These are phyloP conservation scores for Lagenaria siceraria DNA, from an alignment of 306 rosid species.

Conservation along the genomic window DNA sequence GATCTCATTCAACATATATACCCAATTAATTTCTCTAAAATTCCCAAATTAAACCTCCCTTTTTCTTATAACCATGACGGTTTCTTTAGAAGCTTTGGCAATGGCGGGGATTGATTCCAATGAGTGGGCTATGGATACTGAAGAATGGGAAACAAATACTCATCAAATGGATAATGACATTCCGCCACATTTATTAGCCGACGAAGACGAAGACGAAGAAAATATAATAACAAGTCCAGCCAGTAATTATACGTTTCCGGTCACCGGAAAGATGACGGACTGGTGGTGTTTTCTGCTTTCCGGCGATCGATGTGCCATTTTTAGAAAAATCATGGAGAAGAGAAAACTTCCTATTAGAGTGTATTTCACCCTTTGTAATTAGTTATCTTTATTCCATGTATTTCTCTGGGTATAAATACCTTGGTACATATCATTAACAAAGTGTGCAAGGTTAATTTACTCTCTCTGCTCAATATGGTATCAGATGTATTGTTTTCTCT, in stretches of 20 bases:
- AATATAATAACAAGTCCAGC: neutral
- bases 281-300: neutral
- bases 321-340: neutral
- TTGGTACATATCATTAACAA: no score
- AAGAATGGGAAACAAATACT: neutral
- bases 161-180: neutral
- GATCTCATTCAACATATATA: neutral
- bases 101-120: neutral
- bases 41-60: neutral
- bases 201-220: neutral
- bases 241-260: neutral
- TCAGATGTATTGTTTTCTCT: no score
- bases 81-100: neutral
- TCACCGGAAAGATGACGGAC: neutral
- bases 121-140: neutral
- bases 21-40: neutral
- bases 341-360: no score
- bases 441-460: no score
- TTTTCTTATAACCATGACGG: neutral
- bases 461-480: no score
- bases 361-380: no score
- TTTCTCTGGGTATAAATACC: no score
- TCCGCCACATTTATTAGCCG: neutral
- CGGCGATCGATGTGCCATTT: neutral
- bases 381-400: no score